Evolutionary conservation across 2,329 filamentous ascomycete species (phyloP).

Genomic region (Boeremia lycopersici): DNA sequence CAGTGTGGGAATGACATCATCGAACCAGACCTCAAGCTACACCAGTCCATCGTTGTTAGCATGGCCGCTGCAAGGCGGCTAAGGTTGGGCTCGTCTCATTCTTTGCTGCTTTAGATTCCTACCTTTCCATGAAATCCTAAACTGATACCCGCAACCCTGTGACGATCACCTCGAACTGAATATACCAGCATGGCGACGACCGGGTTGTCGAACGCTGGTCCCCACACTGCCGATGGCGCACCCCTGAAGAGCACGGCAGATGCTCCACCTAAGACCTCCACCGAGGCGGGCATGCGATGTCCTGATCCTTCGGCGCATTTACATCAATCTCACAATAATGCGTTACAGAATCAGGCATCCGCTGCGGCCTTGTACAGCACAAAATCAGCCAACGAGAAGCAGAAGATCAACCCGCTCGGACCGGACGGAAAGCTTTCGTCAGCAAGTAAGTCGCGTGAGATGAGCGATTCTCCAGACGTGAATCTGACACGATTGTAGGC

Average conservation of each 20-base stretch:
- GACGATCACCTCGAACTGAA: constrained; percentile 15
- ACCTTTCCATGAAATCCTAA: neutral
- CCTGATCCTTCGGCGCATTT: constrained; percentile 54
- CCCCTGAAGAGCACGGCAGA: constrained; percentile 26
- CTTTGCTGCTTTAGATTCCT: constrained; percentile 7
- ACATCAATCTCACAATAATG: constrained; percentile 26
- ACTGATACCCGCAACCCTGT: constrained; percentile 1
- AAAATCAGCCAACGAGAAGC: constrained; percentile 30
- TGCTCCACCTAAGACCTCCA: constrained; percentile 29
- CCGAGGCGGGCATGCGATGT: constrained; percentile 28
- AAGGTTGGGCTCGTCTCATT: constrained; percentile 10
- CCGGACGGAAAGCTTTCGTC: constrained; percentile 63
- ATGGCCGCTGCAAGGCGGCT: constrained; percentile 14
- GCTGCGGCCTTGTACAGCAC: constrained; percentile 63
- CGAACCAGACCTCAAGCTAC: constrained; percentile 14
- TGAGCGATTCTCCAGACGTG: neutral
- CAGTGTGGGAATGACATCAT: constrained; percentile 14
- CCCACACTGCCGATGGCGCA: constrained; percentile 29
- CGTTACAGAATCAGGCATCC: constrained; percentile 60
- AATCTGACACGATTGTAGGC: constrained; percentile 49
- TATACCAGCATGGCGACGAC: constrained; percentile 34
- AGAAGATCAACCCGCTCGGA: constrained; percentile 50
- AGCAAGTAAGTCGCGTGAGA: constrained; percentile 53
- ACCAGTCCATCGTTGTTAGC: constrained; percentile 17
- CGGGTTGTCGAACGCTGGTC: constrained; percentile 25